Evolutionary conservation across 352 stramenopile genomes (phyloP).

Genomic region (Elongisporangium undulatum): DNA sequence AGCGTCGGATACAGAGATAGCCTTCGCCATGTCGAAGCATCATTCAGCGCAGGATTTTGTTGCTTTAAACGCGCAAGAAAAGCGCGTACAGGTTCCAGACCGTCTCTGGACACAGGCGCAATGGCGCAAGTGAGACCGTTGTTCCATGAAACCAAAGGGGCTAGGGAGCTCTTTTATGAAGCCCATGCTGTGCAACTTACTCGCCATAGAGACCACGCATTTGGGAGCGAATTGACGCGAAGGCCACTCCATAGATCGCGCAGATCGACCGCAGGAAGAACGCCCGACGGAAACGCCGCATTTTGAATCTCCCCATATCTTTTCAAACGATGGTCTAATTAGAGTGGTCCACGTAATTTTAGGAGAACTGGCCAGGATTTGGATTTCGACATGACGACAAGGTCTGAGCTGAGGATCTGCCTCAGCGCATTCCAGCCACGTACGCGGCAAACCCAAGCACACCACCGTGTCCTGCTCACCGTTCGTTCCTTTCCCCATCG

Average conservation of each 20-base stretch:
- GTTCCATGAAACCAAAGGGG: not conserved
- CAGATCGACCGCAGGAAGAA: constrained; percentile 42
- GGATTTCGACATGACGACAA: not conserved
- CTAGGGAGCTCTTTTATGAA: not conserved
- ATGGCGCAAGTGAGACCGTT: not conserved
- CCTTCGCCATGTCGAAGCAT: constrained; percentile 12
- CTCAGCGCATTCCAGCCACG: not conserved
- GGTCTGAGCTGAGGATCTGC: not conserved
- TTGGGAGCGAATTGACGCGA: constrained; percentile 78
- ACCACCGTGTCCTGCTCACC: not conserved
- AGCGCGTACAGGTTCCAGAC: constrained; percentile 49
- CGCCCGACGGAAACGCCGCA: constrained; percentile 27
- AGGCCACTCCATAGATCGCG: constrained; percentile 50
- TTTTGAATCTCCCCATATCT: constrained; percentile 1
- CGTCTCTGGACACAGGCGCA: constrained; percentile 29
- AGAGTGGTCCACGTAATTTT: not conserved
- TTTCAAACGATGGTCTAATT: not conserved
- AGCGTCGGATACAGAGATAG: constrained; percentile 42
- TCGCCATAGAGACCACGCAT: constrained; percentile 75
- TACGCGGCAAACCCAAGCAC: not conserved
- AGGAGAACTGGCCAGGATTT: not conserved
- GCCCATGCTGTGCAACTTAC: constrained; percentile 22
- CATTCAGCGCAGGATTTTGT: constrained; percentile 4
- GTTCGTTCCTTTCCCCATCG: not conserved
- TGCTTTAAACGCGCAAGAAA: constrained; percentile 37